Conservation (phyloP, 257 asterid species). For the Solanum sejunctum region DNA sequence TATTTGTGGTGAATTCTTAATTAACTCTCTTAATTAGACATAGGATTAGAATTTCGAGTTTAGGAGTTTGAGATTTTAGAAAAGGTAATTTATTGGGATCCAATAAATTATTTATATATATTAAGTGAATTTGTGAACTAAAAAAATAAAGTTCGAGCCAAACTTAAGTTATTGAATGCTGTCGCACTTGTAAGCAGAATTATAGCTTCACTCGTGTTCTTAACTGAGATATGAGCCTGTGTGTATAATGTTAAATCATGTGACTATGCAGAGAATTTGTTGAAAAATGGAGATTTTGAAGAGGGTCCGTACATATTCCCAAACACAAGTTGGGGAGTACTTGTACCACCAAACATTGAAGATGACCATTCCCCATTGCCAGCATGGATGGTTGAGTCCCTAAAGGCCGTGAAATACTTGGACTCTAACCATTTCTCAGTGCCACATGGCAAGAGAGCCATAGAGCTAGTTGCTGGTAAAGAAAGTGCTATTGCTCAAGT, state of each 20-base stretch:
- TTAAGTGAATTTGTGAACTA: neutral
- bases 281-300: slow-evolving; percentile 82
- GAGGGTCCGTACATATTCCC: slow-evolving; percentile 91
- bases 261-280: slow-evolving; percentile 47
- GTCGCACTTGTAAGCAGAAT: neutral
- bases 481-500: slow-evolving; percentile 96
- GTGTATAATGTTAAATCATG: neutral
- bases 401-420: slow-evolving; percentile 81
- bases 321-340: slow-evolving; percentile 91
- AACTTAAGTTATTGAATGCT: neutral
- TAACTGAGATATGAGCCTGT: neutral
- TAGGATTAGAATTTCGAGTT: neutral
- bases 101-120: neutral
- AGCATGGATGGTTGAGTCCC: slow-evolving; percentile 93
- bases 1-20: neutral
- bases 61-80: neutral
- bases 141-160: neutral
- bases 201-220: neutral
- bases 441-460: slow-evolving; percentile 64
- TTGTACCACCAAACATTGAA: slow-evolving; percentile 84
- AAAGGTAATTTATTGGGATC: neutral
- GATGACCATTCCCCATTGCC: slow-evolving; percentile 93
- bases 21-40: too few species aligned
- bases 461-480: slow-evolving; percentile 88
- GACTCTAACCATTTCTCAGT: slow-evolving; percentile 80